phyloP scores from a whole-genome alignment of 768 basidiomycete species.

The Tylopilus vinaceipallidus region DNA sequence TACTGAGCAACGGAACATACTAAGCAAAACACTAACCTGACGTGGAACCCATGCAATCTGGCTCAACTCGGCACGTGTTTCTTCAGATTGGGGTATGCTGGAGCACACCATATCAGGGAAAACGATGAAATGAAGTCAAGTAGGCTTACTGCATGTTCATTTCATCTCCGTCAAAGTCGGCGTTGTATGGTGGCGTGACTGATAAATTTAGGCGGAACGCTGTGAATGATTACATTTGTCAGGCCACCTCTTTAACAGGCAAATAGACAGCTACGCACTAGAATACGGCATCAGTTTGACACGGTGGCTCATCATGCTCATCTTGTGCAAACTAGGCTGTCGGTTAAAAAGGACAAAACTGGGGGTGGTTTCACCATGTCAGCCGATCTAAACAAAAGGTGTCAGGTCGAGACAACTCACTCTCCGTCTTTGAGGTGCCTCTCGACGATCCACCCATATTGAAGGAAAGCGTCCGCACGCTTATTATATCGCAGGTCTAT shows the following conservation, averaged over 20 bases:
- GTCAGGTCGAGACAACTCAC: slow-evolving; percentile 49
- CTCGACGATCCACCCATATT: slow-evolving; percentile 99
- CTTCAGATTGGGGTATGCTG: slow-evolving; percentile 96
- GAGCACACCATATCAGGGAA: slow-evolving; percentile 8
- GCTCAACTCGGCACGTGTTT: slow-evolving; percentile 95
- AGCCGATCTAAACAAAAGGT: not conserved
- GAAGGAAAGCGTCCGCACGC: slow-evolving; percentile 89
- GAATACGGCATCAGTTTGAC: slow-evolving; percentile 98
- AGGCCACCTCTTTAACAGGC: not conserved
- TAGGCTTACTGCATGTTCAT: slow-evolving; percentile 99
- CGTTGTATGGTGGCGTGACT: slow-evolving; percentile 98
- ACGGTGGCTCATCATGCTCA: slow-evolving; percentile 99
- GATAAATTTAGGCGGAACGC: slow-evolving; percentile 98
- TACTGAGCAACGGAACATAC: not conserved
- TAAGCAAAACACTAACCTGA: slow-evolving; percentile 53
- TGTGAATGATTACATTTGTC: slow-evolving; percentile 33
- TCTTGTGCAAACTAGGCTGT: slow-evolving; percentile 97
- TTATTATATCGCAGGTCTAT: slow-evolving; percentile 97
- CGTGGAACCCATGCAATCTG: slow-evolving; percentile 99
- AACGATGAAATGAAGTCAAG: not conserved
- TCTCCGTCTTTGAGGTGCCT: slow-evolving; percentile 97
- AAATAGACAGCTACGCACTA: slow-evolving; percentile 52
- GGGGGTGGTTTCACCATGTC: slow-evolving; percentile 1
- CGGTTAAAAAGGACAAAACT: slow-evolving; percentile 79
- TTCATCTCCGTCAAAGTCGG: slow-evolving; percentile 99